Conservation (phyloP, 2,329 filamentous ascomycete genomes). For the Diaporthe velutina region DNA sequence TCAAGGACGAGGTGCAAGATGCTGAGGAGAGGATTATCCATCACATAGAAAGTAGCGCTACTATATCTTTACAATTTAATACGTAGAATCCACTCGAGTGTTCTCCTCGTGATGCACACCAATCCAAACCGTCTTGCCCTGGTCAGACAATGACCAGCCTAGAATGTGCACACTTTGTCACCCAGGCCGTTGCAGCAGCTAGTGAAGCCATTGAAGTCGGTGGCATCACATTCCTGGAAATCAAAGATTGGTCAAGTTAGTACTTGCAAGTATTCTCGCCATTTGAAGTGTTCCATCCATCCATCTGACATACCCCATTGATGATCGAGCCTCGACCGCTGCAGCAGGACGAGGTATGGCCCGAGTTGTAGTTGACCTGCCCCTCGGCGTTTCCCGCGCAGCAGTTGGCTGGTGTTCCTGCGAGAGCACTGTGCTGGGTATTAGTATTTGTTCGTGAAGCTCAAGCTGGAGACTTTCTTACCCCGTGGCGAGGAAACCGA, state of each 20-base stretch:
- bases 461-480: neutral
- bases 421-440: neutral
- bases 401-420: slow-evolving; percentile 9
- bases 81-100: neutral
- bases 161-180: slow-evolving; percentile 17
- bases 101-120: no score
- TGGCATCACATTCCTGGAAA: neutral
- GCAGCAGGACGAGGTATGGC: neutral
- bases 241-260: neutral
- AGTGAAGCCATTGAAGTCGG: neutral
- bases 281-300: neutral
- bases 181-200: slow-evolving; percentile 6
- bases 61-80: slow-evolving; percentile 34
- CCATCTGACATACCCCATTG: neutral
- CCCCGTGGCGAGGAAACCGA: neutral
- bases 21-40: slow-evolving; percentile 32
- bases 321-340: neutral
- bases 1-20: slow-evolving; percentile 22
- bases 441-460: neutral
- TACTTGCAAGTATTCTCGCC: neutral
- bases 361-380: neutral
- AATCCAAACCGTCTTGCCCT: accelerated
- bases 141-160: neutral
- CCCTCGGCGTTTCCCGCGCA: neutral
- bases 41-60: slow-evolving; percentile 28